Base-by-base conservation (phyloP, 805 yeast genomes). In the Candida piceae region DNA sequence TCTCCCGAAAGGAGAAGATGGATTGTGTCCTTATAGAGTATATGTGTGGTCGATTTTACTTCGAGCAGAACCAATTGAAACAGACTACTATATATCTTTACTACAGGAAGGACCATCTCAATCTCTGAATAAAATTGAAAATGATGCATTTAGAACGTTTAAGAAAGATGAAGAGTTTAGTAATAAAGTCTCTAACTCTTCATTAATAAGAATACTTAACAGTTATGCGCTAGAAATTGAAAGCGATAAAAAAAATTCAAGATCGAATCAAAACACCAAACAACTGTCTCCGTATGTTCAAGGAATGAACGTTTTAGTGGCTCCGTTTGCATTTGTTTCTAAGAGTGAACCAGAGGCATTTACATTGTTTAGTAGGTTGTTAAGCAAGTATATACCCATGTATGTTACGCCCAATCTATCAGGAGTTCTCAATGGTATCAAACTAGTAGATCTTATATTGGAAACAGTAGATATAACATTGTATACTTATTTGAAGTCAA, bases 301-400 rank as follows among this genome's bases (percentile, higher is more conserved):
- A 55, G 96, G 96, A 2, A 77, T 89, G 82, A 88, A 88, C 55
- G 87, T 88, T 0, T 58, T 88, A 16, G 71, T 83, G 17, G 96
- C 95, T 0, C 96, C 96, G 1, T 74, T 88, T 38, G 72, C 87
- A 13, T 88, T 76, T 54, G 70, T 83, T 1, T 71, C 83, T 48
- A 78, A 80, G 29, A 76, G 87, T 24, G 97, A 88, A 55, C 88
- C 95, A 0, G 86, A 87, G 60, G 93, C 95, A 2, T 87, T 78
- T 55, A 75, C 83, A 9, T 42, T 89, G 24, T 77, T 86, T 47
- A 78, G 78, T 35, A 70, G 72, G 16, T 60, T 88, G 28, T 61
- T 88, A 32, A 70, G 73, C 4, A 60, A 66, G 21, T 78, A 78
- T 46, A 80, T 89, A 32, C 96, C 96, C 2, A 64, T 83, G 20